These are phyloP conservation scores for Tetrahymena elliotti DNA, from an alignment of 73 alveolate genomes.

Conservation along the genomic window DNA sequence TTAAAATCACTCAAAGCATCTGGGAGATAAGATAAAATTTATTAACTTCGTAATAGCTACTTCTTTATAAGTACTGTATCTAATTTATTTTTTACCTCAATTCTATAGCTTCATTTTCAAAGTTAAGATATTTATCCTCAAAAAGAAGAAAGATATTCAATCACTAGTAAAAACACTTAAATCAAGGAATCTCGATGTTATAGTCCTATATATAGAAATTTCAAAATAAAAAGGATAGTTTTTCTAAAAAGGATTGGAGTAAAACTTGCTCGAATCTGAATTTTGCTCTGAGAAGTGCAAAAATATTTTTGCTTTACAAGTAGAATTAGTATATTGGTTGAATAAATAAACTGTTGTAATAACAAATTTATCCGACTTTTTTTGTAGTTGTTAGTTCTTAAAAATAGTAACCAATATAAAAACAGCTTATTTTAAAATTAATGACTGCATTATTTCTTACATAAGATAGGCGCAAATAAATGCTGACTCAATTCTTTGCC, in stretches of 20 bases:
- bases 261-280: background rate
- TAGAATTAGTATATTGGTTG: background rate
- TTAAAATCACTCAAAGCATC: background rate
- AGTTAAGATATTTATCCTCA: background rate
- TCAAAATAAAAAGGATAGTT: background rate
- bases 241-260: too few species aligned
- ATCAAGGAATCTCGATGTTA: background rate
- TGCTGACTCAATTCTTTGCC: background rate
- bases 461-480: background rate
- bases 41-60: background rate
- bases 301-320: background rate
- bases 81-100: background rate
- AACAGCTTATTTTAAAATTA: background rate
- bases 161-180: background rate
- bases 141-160: background rate
- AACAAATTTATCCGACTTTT: background rate
- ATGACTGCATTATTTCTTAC: background rate
- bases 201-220: background rate
- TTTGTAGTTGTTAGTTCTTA: background rate
- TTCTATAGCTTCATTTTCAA: background rate
- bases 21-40: background rate
- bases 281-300: background rate
- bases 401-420: background rate
- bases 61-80: background rate
- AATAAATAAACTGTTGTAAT: background rate